A percentile compares a stretch with the other conserved stretches of the same genome.
Conservation (phyloP, 352 stramenopile species). For the Phytophthora pinifolia region DNA sequence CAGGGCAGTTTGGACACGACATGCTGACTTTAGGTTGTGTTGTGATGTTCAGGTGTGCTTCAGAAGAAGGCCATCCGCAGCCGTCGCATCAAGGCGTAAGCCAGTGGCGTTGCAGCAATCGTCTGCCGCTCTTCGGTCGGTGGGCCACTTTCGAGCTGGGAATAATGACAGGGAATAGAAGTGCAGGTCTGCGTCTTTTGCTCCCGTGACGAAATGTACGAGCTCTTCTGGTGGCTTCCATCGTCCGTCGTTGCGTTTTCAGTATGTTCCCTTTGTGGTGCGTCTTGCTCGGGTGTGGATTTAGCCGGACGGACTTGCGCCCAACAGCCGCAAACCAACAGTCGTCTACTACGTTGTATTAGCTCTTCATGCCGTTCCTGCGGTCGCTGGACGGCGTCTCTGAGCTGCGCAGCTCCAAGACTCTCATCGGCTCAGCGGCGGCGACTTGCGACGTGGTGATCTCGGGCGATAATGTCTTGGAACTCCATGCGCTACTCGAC, state of each 20-base stretch:
- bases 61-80: slow-evolving; percentile 84
- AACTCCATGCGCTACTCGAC: slow-evolving; percentile 60
- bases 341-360: slow-evolving; percentile 3
- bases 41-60: slow-evolving; percentile 48
- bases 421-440: slow-evolving; percentile 45
- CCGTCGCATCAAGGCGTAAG: slow-evolving; percentile 83
- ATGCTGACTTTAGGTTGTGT: slow-evolving; percentile 5
- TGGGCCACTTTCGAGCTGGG: slow-evolving; percentile 33
- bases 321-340: slow-evolving; percentile 23
- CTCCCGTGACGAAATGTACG: slow-evolving; percentile 30
- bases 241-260: slow-evolving; percentile 4
- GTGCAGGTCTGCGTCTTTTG: slow-evolving; percentile 34
- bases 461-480: slow-evolving; percentile 34
- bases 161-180: slow-evolving; percentile 59
- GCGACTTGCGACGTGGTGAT: slow-evolving; percentile 67
- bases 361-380: slow-evolving; percentile 46
- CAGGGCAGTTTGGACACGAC: not conserved
- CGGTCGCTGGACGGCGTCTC: slow-evolving; percentile 16
- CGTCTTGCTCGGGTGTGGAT: not conserved
- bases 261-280: slow-evolving; percentile 2
- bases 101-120: slow-evolving; percentile 13
- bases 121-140: slow-evolving; percentile 15
- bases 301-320: not conserved
- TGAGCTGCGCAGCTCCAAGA: slow-evolving; percentile 65
- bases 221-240: slow-evolving; percentile 11